Evolutionary conservation across 2,329 filamentous ascomycete species (phyloP), one percentile per base, ranked within the genome.

Genomic region (Esteya vermicola): DNA sequence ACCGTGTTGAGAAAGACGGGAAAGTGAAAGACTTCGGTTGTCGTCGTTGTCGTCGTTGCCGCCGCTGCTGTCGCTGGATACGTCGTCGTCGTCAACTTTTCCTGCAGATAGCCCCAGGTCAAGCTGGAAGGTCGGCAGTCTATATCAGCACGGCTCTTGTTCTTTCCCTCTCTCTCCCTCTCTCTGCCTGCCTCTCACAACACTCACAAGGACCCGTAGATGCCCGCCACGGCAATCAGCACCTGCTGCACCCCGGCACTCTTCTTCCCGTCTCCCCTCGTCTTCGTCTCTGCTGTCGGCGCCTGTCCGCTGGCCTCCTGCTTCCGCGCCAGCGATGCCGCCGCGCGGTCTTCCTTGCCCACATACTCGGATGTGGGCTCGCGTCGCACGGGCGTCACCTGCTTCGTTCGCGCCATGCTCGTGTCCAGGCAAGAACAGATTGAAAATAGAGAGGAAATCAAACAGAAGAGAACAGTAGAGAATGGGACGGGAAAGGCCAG

Each of bases 1-100:
- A 96, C 78, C 6, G 91, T 96, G 63, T 96, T 95, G 52, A 98
- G 78, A 58, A 96, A 89, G 53, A 98, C 79, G 41, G 91, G 83
- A 60, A 86, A 95, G 48, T 81, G 85, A 72, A 94, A 98, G 51
- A 84, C 77, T 57, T 93, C 79, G 33, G 37, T 39, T 61, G 40
- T 68, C 59, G 5, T 65, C 56, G 19, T 62, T 52, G 33, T 38
- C 41, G 21, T n/a, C n/a, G n/a, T n/a, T n/a, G n/a, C n/a, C n/a
- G n/a, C n/a, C n/a, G n/a, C n/a, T n/a, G n/a, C n/a, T n/a, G n/a
- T n/a, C n/a, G 78, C 63, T 43, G 81, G 81, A 61, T 96, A 91
- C 8, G 77, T 71, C 10, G 86, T 96, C 13, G 91, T 98, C 22
- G 91, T 96, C 54, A 98, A 85, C 53, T 91, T 86, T 62, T 98